Conservation (phyloP, 352 stramenopile species). For the Salisapilia sapeloensis region DNA sequence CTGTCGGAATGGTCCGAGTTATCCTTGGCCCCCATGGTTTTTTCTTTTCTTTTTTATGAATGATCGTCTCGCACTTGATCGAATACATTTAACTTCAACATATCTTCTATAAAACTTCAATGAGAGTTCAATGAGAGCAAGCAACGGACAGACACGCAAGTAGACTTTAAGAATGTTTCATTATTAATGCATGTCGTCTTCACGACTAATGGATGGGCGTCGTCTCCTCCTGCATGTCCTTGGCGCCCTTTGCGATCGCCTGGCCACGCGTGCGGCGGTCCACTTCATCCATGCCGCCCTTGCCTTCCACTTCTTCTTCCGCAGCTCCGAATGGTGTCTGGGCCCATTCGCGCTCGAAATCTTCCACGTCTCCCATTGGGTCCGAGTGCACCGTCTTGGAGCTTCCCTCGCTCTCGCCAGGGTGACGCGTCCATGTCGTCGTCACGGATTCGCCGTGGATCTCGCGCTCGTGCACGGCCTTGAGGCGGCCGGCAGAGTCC, state of each 20-base stretch:
- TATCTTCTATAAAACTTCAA: too few relatives aligned
- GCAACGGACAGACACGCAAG: too few relatives aligned
- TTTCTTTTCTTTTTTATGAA: too few relatives aligned
- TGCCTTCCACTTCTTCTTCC: conserved; percentile 16
- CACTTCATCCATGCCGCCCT: conserved; percentile 17
- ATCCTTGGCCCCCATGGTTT: too few relatives aligned
- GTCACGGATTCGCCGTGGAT: conserved; percentile 48
- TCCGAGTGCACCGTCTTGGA: conserved; percentile 24
- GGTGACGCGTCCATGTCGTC: conserved; percentile 24
- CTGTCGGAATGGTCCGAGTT: too few relatives aligned
- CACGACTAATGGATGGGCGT: conserved; percentile 20
- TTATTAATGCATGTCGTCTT: too few relatives aligned
- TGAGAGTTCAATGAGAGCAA: too few relatives aligned
- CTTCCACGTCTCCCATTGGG: conserved; percentile 14
- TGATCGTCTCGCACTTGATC: too few relatives aligned
- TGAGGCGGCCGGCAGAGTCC: conserved; percentile 49
- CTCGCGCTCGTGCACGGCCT: conserved; percentile 46
- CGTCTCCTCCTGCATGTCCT: conserved; percentile 51
- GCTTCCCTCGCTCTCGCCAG: conserved; percentile 31
- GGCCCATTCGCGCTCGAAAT: conserved; percentile 51
- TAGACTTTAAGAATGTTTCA: too few relatives aligned
- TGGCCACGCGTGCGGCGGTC: conserved; percentile 18
- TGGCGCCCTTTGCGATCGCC: conserved; percentile 33
- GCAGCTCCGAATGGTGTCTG: conserved; percentile 40
- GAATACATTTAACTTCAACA: too few relatives aligned